Percentiles rank a stretch among this genome's conserved stretches.
These are phyloP conservation scores for Ramaria sp. DNA, from an alignment of 768 basidiomycete genomes.

Conservation along the genomic window DNA sequence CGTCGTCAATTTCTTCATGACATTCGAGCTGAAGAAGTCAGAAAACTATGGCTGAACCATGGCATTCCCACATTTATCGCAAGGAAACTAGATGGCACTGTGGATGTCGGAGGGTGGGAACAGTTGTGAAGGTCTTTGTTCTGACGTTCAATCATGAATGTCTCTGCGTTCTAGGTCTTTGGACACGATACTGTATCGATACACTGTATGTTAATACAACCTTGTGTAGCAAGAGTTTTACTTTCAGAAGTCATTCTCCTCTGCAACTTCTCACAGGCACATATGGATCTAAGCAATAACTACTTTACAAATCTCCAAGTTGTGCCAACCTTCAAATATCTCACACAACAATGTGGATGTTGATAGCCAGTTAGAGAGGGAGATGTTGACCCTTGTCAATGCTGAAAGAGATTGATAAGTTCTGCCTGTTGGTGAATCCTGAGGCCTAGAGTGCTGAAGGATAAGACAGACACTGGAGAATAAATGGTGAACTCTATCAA, in stretches of 20 bases:
- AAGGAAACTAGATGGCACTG: conserved; percentile 73
- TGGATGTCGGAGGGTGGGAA: conserved; percentile 93
- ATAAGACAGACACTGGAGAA: too few relatives aligned
- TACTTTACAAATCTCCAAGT: too few relatives aligned
- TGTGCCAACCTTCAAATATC: too few relatives aligned
- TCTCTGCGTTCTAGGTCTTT: not conserved
- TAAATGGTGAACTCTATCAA: too few relatives aligned
- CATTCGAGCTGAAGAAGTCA: conserved; percentile 82
- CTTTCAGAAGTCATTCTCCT: conserved; percentile 31
- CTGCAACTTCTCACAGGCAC: conserved; percentile 36
- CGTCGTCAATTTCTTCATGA: conserved; percentile 80
- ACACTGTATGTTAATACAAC: not conserved
- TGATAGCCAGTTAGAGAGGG: too few relatives aligned
- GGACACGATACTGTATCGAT: not conserved
- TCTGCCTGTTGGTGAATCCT: too few relatives aligned
- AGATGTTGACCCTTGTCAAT: too few relatives aligned
- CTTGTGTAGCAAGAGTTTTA: not conserved
- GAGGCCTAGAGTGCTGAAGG: too few relatives aligned
- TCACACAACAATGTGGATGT: too few relatives aligned
- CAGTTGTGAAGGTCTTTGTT: conserved; percentile 37
- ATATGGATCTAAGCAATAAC: too few relatives aligned
- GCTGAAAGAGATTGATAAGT: too few relatives aligned
- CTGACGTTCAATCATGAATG: not conserved
- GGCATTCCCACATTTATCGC: conserved; percentile 85
- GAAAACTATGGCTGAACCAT: conserved; percentile 85